Percentiles rank a stretch among this genome's conserved stretches.
Evolutionary conservation across 257 asterid genomes (phyloP).

Genomic region (Nyctanthes arbortristis): DNA sequence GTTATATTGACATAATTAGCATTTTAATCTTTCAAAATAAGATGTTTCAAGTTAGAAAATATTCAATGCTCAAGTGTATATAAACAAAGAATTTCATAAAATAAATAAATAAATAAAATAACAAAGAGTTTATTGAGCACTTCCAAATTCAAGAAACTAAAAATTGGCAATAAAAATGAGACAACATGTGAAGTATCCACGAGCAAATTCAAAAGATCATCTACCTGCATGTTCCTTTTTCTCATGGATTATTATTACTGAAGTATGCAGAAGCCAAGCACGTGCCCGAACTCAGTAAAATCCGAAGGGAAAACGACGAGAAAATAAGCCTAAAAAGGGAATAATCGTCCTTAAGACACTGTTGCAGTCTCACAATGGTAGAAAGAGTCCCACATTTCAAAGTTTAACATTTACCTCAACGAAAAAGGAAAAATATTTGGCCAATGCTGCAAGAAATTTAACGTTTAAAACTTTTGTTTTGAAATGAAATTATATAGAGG

Average conservation of each 20-base stretch:
- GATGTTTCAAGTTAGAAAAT: too few relatives aligned
- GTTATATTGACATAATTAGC: too few relatives aligned
- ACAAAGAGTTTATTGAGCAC: too few relatives aligned
- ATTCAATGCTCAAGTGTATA: too few relatives aligned
- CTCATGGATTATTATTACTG: conserved; percentile 1
- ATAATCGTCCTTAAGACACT: conserved; percentile 54
- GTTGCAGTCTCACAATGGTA: conserved; percentile 3
- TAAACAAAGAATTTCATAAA: too few relatives aligned
- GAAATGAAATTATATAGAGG: too few relatives aligned
- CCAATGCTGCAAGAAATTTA: too few relatives aligned
- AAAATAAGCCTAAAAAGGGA: conserved; percentile 59
- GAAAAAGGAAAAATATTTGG: too few relatives aligned
- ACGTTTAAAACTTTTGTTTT: too few relatives aligned
- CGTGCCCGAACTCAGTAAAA: conserved; percentile 47
- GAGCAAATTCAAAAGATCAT: conserved; percentile 9
- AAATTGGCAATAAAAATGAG: background rate
- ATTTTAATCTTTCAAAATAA: too few relatives aligned
- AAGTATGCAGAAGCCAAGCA: conserved; percentile 45
- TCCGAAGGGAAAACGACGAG: conserved; percentile 58
- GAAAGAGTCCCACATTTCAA: conserved; percentile 30
- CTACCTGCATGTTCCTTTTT: background rate
- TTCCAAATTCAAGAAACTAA: background rate
- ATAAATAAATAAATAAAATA: too few relatives aligned
- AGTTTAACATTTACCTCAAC: too few relatives aligned
- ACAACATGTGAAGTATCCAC: conserved; percentile 2